Percentiles rank a stretch among this genome's conserved stretches.
phyloP scores from a whole-genome alignment of 305 asterid genomes.

The Fraxinus angustifolia region DNA sequence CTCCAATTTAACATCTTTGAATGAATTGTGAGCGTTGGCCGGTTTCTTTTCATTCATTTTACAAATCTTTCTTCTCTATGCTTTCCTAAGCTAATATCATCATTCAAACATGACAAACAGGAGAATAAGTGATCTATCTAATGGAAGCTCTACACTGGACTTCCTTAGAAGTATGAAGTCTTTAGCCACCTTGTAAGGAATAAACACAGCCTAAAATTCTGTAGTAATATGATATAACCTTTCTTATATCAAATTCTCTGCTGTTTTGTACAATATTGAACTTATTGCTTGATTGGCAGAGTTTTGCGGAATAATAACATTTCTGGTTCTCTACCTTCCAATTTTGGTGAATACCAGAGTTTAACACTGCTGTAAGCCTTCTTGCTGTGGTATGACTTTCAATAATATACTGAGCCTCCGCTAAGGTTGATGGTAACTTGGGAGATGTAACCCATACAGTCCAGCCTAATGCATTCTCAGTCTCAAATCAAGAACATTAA shows the following conservation, averaged over 20 bases:
- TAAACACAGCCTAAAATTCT: constrained; percentile 2
- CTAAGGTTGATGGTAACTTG: not conserved
- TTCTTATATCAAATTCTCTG: not conserved
- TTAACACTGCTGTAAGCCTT: constrained; percentile 58
- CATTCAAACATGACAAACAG: constrained; percentile 31
- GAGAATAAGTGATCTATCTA: constrained; percentile 76
- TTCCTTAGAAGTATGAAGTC: constrained; percentile 52
- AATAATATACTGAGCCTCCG: not conserved
- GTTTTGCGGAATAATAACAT: constrained; percentile 72
- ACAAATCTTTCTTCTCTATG: not conserved
- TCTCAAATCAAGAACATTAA: not conserved
- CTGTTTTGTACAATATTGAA: not conserved
- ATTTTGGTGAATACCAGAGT: constrained; percentile 39
- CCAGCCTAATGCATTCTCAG: not conserved
- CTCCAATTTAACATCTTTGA: constrained; percentile 39
- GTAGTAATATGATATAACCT: not conserved
- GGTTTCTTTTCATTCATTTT: not conserved
- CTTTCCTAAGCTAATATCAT: constrained; percentile 15
- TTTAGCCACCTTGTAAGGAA: constrained; percentile 59
- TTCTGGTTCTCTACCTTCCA: constrained; percentile 65
- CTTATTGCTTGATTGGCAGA: constrained; percentile 33
- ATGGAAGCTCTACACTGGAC: constrained; percentile 69
- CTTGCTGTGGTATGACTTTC: not conserved
- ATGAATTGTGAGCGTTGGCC: constrained; percentile 29
- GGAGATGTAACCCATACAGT: not conserved